Evolutionary conservation across 805 yeast genomes (phyloP).

Genomic region (Barnettozyma wickerhamii): DNA sequence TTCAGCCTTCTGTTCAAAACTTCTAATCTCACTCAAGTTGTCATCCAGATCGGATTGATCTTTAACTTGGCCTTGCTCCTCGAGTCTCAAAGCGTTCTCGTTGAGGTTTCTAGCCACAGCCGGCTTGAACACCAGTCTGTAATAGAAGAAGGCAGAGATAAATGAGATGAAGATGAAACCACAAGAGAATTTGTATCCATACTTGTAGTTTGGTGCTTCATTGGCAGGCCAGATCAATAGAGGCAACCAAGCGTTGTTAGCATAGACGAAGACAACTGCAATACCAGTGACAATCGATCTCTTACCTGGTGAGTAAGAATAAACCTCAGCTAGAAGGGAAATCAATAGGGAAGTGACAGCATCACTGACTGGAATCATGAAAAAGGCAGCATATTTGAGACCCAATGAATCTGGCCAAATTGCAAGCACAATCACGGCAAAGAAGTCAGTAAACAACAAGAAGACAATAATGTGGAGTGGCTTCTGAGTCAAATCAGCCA

Average conservation of each 20-base stretch:
- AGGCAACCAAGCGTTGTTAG: conserved; percentile 41
- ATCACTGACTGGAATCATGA: conserved; percentile 12
- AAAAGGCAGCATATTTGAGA: conserved; percentile 14
- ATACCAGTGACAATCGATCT: conserved; percentile 36
- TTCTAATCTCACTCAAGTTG: background rate
- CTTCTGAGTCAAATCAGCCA: conserved; percentile 13
- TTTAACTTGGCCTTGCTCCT: background rate
- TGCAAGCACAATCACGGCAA: conserved; percentile 9
- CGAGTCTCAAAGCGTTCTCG: background rate
- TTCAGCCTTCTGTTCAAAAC: conserved; percentile 1
- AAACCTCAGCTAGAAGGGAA: conserved; percentile 15
- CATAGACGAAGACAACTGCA: conserved; percentile 41
- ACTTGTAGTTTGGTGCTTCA: conserved; percentile 39
- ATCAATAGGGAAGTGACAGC: conserved; percentile 11
- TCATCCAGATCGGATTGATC: conserved; percentile 1
- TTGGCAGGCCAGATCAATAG: conserved; percentile 39
- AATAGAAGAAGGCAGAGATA: background rate
- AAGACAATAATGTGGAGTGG: conserved; percentile 6
- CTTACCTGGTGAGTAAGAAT: conserved; percentile 32
- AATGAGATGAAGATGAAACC: conserved; percentile 2
- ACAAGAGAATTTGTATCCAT: conserved; percentile 28
- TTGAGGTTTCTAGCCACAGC: background rate
- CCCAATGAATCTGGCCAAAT: conserved; percentile 10
- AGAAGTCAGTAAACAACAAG: conserved; percentile 6
- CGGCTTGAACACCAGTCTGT: background rate